Evolutionary conservation across 1,284 basidiomycete species (phyloP).

Genomic region (Austroboletus rostrupii): DNA sequence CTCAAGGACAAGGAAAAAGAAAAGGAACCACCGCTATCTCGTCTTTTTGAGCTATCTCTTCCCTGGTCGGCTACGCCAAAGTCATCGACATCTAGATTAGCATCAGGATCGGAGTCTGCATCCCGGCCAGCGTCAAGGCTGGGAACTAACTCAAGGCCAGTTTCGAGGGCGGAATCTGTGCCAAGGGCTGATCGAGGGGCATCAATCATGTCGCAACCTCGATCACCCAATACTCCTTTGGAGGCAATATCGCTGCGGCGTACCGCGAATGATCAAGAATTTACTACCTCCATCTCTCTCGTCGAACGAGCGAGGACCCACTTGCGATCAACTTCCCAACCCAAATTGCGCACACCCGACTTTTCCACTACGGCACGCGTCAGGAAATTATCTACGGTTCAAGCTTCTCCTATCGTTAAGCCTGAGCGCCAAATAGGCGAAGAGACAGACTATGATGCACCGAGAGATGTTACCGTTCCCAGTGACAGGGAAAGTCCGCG

Average conservation of each 20-base stretch:
- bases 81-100: conserved; percentile 13
- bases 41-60: conserved; percentile 28
- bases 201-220: not conserved
- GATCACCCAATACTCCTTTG: conserved; percentile 1
- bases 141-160: conserved; percentile 14
- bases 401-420: conserved; percentile 27
- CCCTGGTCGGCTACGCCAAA: conserved; percentile 26
- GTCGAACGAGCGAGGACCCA: conserved; percentile 11
- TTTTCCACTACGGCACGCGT: conserved; percentile 3
- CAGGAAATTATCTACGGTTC: conserved; percentile 30
- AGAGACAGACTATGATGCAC: conserved; percentile 5
- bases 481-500: not conserved
- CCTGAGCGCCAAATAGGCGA: conserved; percentile 8
- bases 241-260: not conserved
- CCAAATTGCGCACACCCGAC: conserved; percentile 18
- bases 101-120: conserved; percentile 13
- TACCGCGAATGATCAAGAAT: not conserved
- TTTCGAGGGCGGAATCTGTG: conserved; percentile 14
- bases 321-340: conserved; percentile 28
- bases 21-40: conserved; percentile 13
- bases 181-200: not conserved
- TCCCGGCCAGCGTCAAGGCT: conserved; percentile 19
- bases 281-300: not conserved
- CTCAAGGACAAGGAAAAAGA: conserved; percentile 27
- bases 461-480: not conserved